Evolutionary conservation across 306 rosid species (phyloP), one percentile per base, ranked within the genome.

Genomic region (Quercus glauca): DNA sequence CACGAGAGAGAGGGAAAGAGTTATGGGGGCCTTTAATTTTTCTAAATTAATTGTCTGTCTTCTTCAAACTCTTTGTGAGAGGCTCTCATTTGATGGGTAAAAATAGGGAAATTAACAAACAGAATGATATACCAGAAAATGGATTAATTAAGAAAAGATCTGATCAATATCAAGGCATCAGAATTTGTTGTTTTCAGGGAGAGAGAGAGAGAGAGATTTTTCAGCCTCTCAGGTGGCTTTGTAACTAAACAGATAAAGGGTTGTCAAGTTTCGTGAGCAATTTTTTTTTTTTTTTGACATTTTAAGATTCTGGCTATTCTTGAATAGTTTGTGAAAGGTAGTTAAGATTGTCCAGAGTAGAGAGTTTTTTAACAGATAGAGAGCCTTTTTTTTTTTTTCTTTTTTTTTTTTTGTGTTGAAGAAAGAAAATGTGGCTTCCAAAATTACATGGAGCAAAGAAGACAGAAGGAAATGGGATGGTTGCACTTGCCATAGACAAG

Each of bases 401-500:
- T 26, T 28, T 28, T 4, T 15, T 60, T 2, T 5, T 26, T 28
- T 28, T 1, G 35, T 5, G 5, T 63, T 18, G 43, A 13, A 33
- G 53, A 1, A 28, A 26, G 12, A 68, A 35, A 68, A 68, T 92
- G 98, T 91, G 98, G 97, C 80, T 33, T 31, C 51, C 78, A 21
- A 89, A 82, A 69, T 80, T 74, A 8, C 20, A 81, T 51, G 80
- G 73, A 19, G 53, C 26, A 19, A 91, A 78, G 67, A 78, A 73
- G 58, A 86, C 73, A 65, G 91, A 86, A 75, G 96, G 91, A 31
- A 86, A 91, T 63, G 93, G 97, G 28, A 84, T 94, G 88, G 90
- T 92, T 11, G 97, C 97, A 0, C 88, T 94, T 28, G 97, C 91
- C 20, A 74, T 94, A 26, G 97, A 91, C 78, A 90, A 87, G 79